Base-by-base conservation (phyloP, 225 moss, liverwort and hornwort genomes). In the Thuidium tamariscinum region DNA sequence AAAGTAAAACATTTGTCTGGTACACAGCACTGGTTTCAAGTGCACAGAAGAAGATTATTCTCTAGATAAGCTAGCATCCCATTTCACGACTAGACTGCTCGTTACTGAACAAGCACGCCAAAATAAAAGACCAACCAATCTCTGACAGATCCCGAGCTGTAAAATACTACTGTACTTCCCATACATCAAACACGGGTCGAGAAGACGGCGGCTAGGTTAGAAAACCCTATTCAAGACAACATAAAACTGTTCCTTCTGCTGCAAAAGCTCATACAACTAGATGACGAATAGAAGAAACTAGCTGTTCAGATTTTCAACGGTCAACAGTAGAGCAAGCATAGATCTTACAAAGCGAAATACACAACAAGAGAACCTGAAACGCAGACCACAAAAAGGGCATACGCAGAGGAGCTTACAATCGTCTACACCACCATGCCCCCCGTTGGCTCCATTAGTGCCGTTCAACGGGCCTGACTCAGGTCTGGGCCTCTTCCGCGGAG, bases 401-500 rank as follows among this genome's bases (percentile, higher is more conserved):
- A 19, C 37, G 4, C 7, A 61, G 36, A 79, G 55, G 15, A 87
- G 86, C 96, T 91, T 96, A 96, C 86, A 96, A 91, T 84, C 96
- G 81, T 89, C 93, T 62, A 92, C 59, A 11, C 96, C 95, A 15
- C 86, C 91, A 39, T 93, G 93, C 42, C 92, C 95, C 10, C 85
- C 89, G 39, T 90, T 94, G 37, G 89, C 91, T 79, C 95, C 98
- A 81, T 95, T 96, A 26, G 67, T 79, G 55, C 94, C 93, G 60
- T 93, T 93, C 86, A 89, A 56, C 13, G 88, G 72, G 12, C 90
- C 90, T 22, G 89, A 79, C 51, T 99, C 99, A 27, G 95, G 92
- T 90, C 99, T 93, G 12, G 96, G 99, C 94, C 99, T 96, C 92
- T 99, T 99, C 57, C 99, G 95, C 5, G 99, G 97, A 16, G 96